Conservation (phyloP, 1,139 yeast genomes). For the Geotrichum klebahnii region DNA sequence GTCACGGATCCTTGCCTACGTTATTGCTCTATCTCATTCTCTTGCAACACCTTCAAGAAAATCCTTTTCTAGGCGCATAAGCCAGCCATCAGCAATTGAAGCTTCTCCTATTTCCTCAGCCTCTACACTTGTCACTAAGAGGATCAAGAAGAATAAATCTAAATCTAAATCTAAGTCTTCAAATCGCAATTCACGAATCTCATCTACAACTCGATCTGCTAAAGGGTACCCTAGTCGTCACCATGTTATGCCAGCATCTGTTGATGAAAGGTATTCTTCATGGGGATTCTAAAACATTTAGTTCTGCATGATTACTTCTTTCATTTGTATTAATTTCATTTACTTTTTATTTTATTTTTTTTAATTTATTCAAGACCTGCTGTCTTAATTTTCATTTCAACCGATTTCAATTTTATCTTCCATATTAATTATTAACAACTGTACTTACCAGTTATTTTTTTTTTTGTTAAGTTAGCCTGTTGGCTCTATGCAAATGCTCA, state of each 20-base stretch:
- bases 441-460: too few species aligned
- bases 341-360: not conserved
- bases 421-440: too few species aligned
- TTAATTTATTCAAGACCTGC: not conserved
- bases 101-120: slow-evolving; percentile 10
- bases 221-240: too few species aligned
- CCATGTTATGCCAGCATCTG: not conserved
- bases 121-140: slow-evolving; percentile 7
- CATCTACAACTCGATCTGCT: too few species aligned
- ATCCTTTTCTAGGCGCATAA: too few species aligned
- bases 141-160: too few species aligned
- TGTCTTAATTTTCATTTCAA: not conserved
- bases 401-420: not conserved
- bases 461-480: too few species aligned
- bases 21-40: not conserved
- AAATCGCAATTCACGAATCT: not conserved
- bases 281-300: not conserved
- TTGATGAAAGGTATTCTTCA: not conserved
- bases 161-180: too few species aligned
- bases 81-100: too few species aligned
- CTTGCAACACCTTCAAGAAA: not conserved
- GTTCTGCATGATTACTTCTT: not conserved
- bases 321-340: not conserved
- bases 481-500: too few species aligned
- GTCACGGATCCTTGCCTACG: not conserved